Percentiles rank a stretch among this genome's conserved stretches.
phyloP scores from a whole-genome alignment of 108 stramenopile genomes.

The Mediolabrus comicus region DNA sequence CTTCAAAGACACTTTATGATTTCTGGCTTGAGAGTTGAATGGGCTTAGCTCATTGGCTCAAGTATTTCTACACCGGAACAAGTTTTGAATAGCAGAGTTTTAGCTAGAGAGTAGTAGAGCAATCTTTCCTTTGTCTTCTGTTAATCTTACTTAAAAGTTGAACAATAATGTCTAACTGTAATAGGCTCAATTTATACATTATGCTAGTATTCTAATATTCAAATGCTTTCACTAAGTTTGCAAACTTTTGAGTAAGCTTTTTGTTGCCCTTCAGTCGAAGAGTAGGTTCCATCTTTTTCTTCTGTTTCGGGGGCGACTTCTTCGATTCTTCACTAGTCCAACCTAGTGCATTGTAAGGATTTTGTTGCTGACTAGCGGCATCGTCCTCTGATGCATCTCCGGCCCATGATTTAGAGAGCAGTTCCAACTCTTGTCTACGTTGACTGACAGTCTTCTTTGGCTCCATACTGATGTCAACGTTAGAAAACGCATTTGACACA shows the following conservation, averaged over 20 bases:
- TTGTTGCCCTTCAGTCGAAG: slow-evolving; percentile 37
- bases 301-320: slow-evolving; percentile 8
- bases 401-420: slow-evolving; percentile 11
- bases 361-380: neutral
- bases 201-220: neutral
- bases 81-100: too few relatives aligned
- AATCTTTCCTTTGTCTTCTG: neutral
- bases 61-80: too few relatives aligned
- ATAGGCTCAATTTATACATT: neutral
- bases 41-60: too few relatives aligned
- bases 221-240: slow-evolving; percentile 35
- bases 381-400: neutral
- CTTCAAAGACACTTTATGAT: slow-evolving; percentile 96
- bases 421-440: slow-evolving; percentile 33
- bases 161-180: too few relatives aligned
- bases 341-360: neutral
- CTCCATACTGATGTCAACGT: slow-evolving; percentile 39
- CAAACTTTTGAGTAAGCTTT: slow-evolving; percentile 38
- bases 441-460: slow-evolving; percentile 29
- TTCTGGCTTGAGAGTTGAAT: slow-evolving; percentile 87
- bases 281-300: slow-evolving; percentile 21
- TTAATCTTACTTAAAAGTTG: neutral
- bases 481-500: slow-evolving; percentile 32
- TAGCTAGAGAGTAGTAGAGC: neutral
- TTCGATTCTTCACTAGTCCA: neutral